phyloP scores from a whole-genome alignment of 495 filamentous ascomycete genomes.

The Penicillium steckii region DNA sequence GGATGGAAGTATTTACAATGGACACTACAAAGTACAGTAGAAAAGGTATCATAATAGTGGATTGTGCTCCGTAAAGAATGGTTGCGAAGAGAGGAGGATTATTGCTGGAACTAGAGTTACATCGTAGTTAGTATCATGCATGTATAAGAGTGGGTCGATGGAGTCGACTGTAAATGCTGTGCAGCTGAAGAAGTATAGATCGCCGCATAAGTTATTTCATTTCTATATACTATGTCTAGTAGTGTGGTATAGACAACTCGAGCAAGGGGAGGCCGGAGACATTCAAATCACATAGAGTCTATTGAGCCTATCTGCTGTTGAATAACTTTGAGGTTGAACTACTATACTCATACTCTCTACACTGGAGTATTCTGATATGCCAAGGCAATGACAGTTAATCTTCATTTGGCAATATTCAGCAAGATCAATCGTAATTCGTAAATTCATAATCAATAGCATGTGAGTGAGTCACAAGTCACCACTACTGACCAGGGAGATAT shows the following conservation, averaged over 20 bases:
- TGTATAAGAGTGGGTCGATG: background rate
- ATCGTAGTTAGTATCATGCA: constrained; percentile 1
- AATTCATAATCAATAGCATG: background rate
- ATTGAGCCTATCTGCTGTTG: too few relatives aligned
- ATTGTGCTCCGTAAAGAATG: background rate
- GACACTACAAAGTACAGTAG: background rate
- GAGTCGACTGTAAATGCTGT: background rate
- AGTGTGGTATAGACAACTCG: too few relatives aligned
- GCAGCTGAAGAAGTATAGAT: too few relatives aligned
- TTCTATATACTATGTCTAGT: too few relatives aligned
- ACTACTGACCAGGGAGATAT: constrained; percentile 32
- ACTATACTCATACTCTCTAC: too few relatives aligned
- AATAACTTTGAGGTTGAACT: too few relatives aligned
- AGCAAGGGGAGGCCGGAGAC: too few relatives aligned
- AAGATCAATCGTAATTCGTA: background rate
- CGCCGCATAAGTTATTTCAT: too few relatives aligned
- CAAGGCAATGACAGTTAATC: too few relatives aligned
- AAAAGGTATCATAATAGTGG: background rate
- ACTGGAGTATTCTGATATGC: too few relatives aligned
- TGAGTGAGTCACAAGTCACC: background rate
- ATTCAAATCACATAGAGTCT: too few relatives aligned
- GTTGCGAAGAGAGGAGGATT: background rate
- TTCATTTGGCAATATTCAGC: too few relatives aligned
- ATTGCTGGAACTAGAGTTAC: constrained; percentile 3
- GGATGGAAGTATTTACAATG: background rate